A percentile compares a stretch with the other conserved stretches of the same genome.
phyloP scores from a whole-genome alignment of 2,329 filamentous ascomycete species.

The Cladosporium phlei region DNA sequence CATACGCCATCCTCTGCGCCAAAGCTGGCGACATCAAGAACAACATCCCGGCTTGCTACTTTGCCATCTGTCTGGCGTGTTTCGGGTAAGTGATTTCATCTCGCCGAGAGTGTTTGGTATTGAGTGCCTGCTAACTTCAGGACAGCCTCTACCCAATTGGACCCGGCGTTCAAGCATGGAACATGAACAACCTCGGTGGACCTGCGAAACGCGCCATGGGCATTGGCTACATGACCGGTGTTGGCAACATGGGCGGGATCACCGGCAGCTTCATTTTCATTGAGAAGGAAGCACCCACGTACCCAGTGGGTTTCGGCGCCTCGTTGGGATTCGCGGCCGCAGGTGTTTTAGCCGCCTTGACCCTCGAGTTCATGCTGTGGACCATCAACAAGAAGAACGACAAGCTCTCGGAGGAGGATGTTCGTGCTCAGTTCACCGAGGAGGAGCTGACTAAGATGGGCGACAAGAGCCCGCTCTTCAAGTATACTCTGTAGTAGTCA shows the following conservation, averaged over 20 bases:
- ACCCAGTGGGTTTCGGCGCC: conserved; percentile 35
- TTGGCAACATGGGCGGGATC: conserved; percentile 41
- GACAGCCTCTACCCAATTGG: conserved; percentile 21
- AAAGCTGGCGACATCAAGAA: conserved; percentile 12
- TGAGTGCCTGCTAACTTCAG: background rate
- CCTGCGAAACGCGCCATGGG: conserved; percentile 35
- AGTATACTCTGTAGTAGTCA: conserved; percentile 28
- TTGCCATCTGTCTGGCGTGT: conserved; percentile 24
- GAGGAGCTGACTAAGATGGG: conserved; percentile 35
- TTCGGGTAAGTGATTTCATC: conserved; percentile 19
- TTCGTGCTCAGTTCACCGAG: conserved; percentile 32
- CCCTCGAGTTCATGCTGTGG: conserved; percentile 29
- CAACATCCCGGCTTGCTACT: conserved; percentile 19
- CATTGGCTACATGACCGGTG: conserved; percentile 36
- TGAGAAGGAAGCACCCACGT: conserved; percentile 33
- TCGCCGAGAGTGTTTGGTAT: no score
- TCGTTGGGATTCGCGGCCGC: conserved; percentile 27
- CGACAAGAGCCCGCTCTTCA: conserved; percentile 37
- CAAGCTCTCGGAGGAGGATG: conserved; percentile 32
- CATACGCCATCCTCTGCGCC: conserved; percentile 25
- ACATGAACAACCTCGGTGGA: conserved; percentile 29
- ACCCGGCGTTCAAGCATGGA: conserved; percentile 28
- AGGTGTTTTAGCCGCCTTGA: conserved; percentile 23
- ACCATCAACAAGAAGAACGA: conserved; percentile 34
- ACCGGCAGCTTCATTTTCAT: conserved; percentile 36